Evolutionary conservation across 768 basidiomycete genomes (phyloP), one percentile per base, ranked within the genome.

Genomic region (Chalciporus sphaerocephalus): DNA sequence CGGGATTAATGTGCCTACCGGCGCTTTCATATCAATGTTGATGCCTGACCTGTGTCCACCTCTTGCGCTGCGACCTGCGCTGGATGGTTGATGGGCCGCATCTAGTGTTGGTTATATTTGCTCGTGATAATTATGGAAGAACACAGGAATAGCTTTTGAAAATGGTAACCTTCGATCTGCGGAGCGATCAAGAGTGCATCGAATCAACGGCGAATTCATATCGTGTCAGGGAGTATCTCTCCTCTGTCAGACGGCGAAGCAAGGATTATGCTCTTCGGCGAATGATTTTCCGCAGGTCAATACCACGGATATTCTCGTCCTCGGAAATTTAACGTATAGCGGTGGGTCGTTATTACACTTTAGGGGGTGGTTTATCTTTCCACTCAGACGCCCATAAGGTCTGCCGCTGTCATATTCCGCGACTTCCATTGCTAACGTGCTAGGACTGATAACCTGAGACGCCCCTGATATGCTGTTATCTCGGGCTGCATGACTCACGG

Each of bases 81-180:
- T 40, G 39, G 10, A 25, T 42, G 39, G n/a, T n/a, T n/a, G n/a
- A n/a, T n/a, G n/a, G n/a, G n/a, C n/a, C n/a, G n/a, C n/a, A n/a
- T n/a, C n/a, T n/a, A n/a, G n/a, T n/a, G n/a, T n/a, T n/a, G n/a
- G n/a, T n/a, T n/a, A n/a, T n/a, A n/a, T n/a, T n/a, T n/a, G n/a
- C n/a, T n/a, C n/a, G 44, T 60, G 48, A 57, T 57, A 30, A 50
- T 24, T 56, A 61, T 62, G 59, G 59, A 62, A 51, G 54, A 48
- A 43, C 36, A 23, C 23, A 27, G 48, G 38, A 7, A 48, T 47
- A 51, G 25, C 38, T 48, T 40, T 34, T 46, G 34, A 34, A 38
- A 40, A 33, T 23, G 51, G 30, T 6, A 32, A 32, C 15, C 49
- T 54, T 56, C 60, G 57, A 57, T 59, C 54, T 61, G 59, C 50